A percentile compares a stretch with the other conserved stretches of the same genome.
These are phyloP conservation scores for Amauroascus verrucosus DNA, from an alignment of 2,329 filamentous ascomycete genomes.

Conservation along the genomic window DNA sequence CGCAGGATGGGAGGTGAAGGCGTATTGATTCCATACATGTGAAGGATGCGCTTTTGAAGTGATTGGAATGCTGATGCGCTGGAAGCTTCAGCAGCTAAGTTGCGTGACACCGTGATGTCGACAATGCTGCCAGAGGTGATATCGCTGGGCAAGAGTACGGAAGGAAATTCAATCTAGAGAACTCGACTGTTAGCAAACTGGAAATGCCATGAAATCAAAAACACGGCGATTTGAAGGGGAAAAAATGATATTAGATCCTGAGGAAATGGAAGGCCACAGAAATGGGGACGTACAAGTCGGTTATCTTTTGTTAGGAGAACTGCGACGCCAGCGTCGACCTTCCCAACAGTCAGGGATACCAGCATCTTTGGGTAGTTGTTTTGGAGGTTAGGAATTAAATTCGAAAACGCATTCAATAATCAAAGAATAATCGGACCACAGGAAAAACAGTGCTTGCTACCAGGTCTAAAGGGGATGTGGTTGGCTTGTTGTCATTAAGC, in stretches of 20 bases:
- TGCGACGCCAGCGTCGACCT: conserved; percentile 96
- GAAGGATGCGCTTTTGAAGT: conserved; percentile 82
- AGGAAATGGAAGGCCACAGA: not conserved
- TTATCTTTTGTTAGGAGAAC: conserved; percentile 96
- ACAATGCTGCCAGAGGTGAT: conserved; percentile 96
- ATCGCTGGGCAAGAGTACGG: conserved; percentile 87
- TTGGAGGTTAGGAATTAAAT: too few species aligned
- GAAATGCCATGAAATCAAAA: not conserved
- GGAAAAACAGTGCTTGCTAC: too few species aligned
- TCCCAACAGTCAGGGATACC: conserved; percentile 95
- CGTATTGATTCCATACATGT: conserved; percentile 70
- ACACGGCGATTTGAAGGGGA: conserved; percentile 8
- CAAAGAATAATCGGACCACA: too few species aligned
- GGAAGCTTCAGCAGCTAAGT: conserved; percentile 64
- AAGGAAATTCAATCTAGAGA: conserved; percentile 95
- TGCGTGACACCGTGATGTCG: conserved; percentile 90
- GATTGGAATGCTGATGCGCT: conserved; percentile 66
- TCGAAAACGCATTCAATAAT: too few species aligned
- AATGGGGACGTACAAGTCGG: conserved; percentile 59
- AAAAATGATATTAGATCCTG: not conserved
- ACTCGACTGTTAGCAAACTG: not conserved
- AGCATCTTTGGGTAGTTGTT: conserved; percentile 54
- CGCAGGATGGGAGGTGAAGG: conserved; percentile 70
- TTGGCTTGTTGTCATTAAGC: too few species aligned
- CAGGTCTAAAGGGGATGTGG: too few species aligned